Evolutionary conservation across 768 basidiomycete species (phyloP).

Genomic region (Panaeolus papilionaceus): DNA sequence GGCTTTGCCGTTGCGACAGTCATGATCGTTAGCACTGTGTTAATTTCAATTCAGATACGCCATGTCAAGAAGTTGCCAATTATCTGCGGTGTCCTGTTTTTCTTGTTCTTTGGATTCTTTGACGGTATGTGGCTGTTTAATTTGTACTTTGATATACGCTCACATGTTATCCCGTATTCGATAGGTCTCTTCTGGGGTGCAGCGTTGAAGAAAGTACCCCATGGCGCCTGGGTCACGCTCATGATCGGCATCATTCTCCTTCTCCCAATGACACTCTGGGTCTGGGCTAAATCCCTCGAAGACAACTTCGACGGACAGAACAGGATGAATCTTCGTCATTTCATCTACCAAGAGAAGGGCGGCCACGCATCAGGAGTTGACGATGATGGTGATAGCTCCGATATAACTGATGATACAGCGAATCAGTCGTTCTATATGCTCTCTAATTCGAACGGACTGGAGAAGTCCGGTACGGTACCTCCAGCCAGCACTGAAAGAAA

Average conservation of each 20-base stretch:
- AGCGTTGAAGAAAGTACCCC: constrained; percentile 62
- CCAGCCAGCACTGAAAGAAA: constrained; percentile 30
- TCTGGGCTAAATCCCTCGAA: constrained; percentile 70
- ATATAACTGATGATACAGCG: constrained; percentile 23
- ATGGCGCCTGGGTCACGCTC: constrained; percentile 74
- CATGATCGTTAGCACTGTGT: constrained; percentile 64
- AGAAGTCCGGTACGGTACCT: constrained; percentile 26
- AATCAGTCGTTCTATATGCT: constrained; percentile 13
- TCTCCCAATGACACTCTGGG: constrained; percentile 64
- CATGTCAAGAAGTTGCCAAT: constrained; percentile 58
- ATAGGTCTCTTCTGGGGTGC: constrained; percentile 68
- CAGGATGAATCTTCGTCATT: constrained; percentile 57
- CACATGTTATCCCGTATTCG: not conserved
- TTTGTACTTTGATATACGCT: not conserved
- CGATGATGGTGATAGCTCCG: constrained; percentile 24
- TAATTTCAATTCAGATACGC: constrained; percentile 62
- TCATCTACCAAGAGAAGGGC: constrained; percentile 46
- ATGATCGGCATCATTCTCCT: constrained; percentile 59
- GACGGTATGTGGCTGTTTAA: constrained; percentile 47
- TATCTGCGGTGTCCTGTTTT: constrained; percentile 49
- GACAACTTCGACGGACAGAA: constrained; percentile 64
- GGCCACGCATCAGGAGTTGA: constrained; percentile 26
- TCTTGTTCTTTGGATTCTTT: constrained; percentile 65
- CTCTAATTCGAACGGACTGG: not conserved
- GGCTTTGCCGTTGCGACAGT: constrained; percentile 72